These are phyloP conservation scores for Anthracocystis walkeri DNA, from an alignment of 1,284 basidiomycete genomes.

Conservation along the genomic window DNA sequence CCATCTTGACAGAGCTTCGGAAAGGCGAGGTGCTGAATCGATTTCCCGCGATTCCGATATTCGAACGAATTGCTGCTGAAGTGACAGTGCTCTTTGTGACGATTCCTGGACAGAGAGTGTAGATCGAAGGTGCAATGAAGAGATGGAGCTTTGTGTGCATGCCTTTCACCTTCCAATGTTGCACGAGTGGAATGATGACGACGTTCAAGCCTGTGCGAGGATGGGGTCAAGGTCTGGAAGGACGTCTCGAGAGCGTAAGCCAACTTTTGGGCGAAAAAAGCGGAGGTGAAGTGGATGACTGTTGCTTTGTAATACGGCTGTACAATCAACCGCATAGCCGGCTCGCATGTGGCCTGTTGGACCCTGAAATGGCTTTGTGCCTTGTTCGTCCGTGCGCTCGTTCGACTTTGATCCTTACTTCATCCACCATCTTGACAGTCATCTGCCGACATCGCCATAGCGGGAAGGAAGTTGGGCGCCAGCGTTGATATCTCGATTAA, in stretches of 20 bases:
- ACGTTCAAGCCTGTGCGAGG: neutral
- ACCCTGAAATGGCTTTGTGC: slow-evolving; percentile 21
- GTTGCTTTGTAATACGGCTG: slow-evolving; percentile 19
- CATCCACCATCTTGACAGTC: neutral
- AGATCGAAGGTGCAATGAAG: neutral
- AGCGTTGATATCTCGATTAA: neutral
- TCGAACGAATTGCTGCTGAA: neutral
- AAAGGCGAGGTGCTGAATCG: neutral
- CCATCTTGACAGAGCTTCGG: slow-evolving; percentile 32
- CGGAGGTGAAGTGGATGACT: slow-evolving; percentile 1
- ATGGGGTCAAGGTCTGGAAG: neutral
- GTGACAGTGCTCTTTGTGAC: neutral
- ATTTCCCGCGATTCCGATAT: neutral
- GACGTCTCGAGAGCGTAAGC: neutral
- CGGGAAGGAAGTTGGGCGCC: no score
- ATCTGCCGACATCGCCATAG: no score
- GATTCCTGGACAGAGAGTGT: neutral
- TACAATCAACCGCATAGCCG: neutral
- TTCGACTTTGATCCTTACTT: neutral
- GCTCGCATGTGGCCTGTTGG: slow-evolving; percentile 9
- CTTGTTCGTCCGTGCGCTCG: neutral
- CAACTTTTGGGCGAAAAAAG: neutral
- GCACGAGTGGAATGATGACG: neutral
- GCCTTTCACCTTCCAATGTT: slow-evolving; percentile 8
- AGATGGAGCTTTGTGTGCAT: slow-evolving; percentile 8